Base-by-base conservation (phyloP, 148 eudicot species). In the Camellia lanceoleosa region DNA sequence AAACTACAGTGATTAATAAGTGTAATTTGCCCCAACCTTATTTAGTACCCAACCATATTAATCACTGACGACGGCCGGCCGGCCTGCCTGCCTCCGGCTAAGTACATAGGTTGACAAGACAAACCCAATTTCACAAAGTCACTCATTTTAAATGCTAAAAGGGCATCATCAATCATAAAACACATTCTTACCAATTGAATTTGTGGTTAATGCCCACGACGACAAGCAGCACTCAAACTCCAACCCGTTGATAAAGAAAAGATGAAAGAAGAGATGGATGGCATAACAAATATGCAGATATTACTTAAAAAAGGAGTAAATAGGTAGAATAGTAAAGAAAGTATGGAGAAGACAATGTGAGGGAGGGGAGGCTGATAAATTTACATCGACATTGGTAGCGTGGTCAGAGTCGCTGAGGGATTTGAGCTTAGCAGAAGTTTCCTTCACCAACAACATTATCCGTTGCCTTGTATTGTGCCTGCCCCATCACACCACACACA, bases 401-500 rank as follows among this genome's bases (percentile, higher is more conserved):
- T 84, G 93, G 59, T 87, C 89, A 38, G 89, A 86, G 62, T 86
- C 94, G 51, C 89, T 86, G 38, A 89, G 82, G 55, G 88, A 75
- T 80, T 91, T 91, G 43, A 91, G 94, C 89, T 88, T 89, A 30
- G 89, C 87, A 52, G 94, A 91, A 79, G 91, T 88, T 79, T 91
- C 92, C 86, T 89, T 91, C 66, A 91, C 92, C 71, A 91, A 79
- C 82, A 87, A 86, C 66, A 89, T 52, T 81, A 89, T 89, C 23
- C 91, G 82, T 78, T 91, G 94, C 67, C 94, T 85, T 49, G 90
- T 83, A 78, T 80, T 78, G 66, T 85, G 89, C 89, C 94, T 91
- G 83, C n/a, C 64, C 63, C 73, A 59, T 23, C 30, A 23, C 30
- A 0, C 30, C 30, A 23, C 30, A 23, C 30, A 23, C 30, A 23